A percentile compares a stretch with the other conserved stretches of the same genome.
These are phyloP conservation scores for Saccharomycopsis javanensis DNA, from an alignment of 805 yeast species.

Conservation along the genomic window DNA sequence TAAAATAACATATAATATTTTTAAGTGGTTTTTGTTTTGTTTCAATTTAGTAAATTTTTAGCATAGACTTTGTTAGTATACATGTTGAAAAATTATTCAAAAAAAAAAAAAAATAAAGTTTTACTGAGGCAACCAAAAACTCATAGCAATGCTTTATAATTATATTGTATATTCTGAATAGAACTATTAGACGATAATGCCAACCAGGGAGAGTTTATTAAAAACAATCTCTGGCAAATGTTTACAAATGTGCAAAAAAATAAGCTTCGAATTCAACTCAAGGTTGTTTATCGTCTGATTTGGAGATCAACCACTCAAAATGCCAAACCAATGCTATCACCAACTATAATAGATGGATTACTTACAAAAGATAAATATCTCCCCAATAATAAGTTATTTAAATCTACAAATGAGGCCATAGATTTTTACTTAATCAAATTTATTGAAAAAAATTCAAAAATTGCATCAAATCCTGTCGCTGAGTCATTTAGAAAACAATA, in stretches of 20 bases:
- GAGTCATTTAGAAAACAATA: neutral
- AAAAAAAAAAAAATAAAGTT: too few relatives aligned
- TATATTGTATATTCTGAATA: too few relatives aligned
- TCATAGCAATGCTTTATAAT: too few relatives aligned
- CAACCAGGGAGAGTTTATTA: too few relatives aligned
- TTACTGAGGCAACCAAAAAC: too few relatives aligned
- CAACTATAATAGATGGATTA: neutral
- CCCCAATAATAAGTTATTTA: neutral
- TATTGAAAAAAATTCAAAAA: neutral
- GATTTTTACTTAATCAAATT: conserved; percentile 1
- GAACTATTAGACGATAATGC: too few relatives aligned
- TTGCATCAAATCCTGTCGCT: neutral
- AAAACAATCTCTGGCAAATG: too few relatives aligned
- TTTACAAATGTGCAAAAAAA: neutral
- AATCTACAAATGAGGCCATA: conserved; percentile 1
- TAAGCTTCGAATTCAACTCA: neutral
- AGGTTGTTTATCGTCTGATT: neutral
- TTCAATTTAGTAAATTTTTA: too few relatives aligned
- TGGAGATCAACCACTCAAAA: neutral
- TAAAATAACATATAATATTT: too few relatives aligned
- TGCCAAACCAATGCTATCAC: neutral
- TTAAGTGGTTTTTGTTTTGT: too few relatives aligned
- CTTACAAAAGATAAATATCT: neutral
- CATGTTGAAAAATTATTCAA: too few relatives aligned
- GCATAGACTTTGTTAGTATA: too few relatives aligned